Percentiles rank a stretch among this genome's conserved stretches.
Conservation (phyloP, 1,284 basidiomycete genomes). For the Polyporus tsugae region DNA sequence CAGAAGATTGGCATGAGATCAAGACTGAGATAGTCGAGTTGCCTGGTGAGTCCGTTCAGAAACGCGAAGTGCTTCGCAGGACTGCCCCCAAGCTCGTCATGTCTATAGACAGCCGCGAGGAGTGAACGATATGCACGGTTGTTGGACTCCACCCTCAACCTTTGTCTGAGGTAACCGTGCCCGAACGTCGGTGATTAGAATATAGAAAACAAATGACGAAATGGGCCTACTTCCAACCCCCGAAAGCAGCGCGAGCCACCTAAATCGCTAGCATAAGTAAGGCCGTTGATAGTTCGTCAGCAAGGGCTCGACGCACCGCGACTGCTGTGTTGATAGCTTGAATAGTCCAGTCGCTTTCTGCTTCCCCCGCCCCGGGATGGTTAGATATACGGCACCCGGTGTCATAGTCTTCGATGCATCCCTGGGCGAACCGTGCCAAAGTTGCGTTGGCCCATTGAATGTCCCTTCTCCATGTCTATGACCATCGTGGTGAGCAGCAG, state of each 20-base stretch:
- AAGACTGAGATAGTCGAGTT: neutral
- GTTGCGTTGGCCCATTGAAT: neutral
- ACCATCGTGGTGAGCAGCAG: neutral
- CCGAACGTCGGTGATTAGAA: neutral
- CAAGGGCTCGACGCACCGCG: neutral
- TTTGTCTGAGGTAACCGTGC: neutral
- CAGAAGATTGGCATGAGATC: conserved; percentile 24
- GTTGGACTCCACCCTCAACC: neutral
- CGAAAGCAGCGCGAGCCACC: neutral
- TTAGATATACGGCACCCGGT: neutral
- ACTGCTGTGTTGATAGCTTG: neutral
- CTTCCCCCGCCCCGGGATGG: neutral
- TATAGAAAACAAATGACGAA: neutral
- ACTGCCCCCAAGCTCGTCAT: neutral
- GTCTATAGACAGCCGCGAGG: neutral
- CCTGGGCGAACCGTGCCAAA: neutral
- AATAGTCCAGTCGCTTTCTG: neutral
- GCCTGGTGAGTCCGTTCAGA: neutral
- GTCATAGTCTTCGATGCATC: neutral
- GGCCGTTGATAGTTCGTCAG: neutral
- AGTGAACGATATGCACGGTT: neutral
- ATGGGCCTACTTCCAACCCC: neutral
- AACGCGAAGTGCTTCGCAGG: neutral
- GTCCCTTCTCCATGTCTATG: neutral
- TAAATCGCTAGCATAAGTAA: neutral